phyloP scores from a whole-genome alignment of 495 filamentous ascomycete genomes.

The Penicillium paradoxum region DNA sequence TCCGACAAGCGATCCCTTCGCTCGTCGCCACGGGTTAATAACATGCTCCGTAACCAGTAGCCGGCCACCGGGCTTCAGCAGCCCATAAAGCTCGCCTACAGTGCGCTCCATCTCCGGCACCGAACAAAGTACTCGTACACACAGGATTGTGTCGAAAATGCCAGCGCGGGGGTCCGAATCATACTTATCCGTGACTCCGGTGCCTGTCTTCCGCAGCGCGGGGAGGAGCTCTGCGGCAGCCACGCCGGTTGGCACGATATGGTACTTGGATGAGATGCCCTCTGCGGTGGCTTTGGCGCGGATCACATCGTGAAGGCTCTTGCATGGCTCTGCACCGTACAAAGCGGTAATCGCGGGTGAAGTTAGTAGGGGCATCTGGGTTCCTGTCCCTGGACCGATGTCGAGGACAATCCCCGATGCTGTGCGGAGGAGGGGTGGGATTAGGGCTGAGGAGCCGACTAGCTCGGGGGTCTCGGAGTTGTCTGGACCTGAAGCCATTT shows the following conservation, averaged over 20 bases:
- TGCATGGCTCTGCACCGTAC: conserved; percentile 66
- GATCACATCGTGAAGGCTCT: conserved; percentile 48
- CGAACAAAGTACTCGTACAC: conserved; percentile 66
- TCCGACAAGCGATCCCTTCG: conserved; percentile 47
- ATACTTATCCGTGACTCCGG: conserved; percentile 22
- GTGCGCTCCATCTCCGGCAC: conserved; percentile 59
- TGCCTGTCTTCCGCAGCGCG: conserved; percentile 35
- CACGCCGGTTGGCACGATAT: conserved; percentile 58
- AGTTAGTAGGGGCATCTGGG: conserved; percentile 42
- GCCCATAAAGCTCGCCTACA: conserved; percentile 52
- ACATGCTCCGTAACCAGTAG: conserved; percentile 75
- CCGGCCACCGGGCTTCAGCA: conserved; percentile 61
- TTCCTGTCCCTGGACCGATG: conserved; percentile 48
- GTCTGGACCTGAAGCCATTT: conserved; percentile 6
- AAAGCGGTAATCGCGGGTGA: conserved; percentile 48
- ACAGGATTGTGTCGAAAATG: conserved; percentile 63
- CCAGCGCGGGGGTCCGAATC: conserved; percentile 19
- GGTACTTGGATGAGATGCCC: conserved; percentile 56
- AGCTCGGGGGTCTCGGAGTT: conserved; percentile 5
- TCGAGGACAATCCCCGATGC: conserved; percentile 41
- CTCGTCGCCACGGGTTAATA: conserved; percentile 39
- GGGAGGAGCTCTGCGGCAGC: conserved; percentile 44
- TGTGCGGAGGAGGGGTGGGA: conserved; percentile 35
- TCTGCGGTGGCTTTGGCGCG: conserved; percentile 38
- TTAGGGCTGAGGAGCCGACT: conserved; percentile 30